A percentile compares a stretch with the other conserved stretches of the same genome.
phyloP scores from a whole-genome alignment of 345 rosid species.

The Aurinia saxatilis region DNA sequence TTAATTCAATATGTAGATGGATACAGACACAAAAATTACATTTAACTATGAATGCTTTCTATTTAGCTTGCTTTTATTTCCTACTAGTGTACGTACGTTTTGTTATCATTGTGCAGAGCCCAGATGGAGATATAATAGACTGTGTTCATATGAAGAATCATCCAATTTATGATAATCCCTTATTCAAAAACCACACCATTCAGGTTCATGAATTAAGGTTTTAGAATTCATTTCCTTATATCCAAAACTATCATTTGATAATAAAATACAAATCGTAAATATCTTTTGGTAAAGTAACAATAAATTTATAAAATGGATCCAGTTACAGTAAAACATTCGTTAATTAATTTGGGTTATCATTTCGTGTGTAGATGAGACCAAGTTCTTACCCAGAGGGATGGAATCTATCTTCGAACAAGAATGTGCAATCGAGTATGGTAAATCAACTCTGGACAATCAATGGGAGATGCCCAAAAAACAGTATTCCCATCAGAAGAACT shows the following conservation, averaged over 20 bases:
- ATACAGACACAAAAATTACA: too few species aligned
- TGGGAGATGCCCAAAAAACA: slow-evolving; percentile 2
- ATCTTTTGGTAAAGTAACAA: background rate
- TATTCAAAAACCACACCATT: slow-evolving; percentile 9
- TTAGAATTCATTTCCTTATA: too few species aligned
- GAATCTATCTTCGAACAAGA: background rate
- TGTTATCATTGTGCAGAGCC: background rate
- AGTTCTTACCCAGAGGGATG: background rate
- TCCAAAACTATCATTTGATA: background rate
- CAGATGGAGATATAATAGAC: slow-evolving; percentile 12
- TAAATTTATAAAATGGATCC: background rate
- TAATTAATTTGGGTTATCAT: background rate
- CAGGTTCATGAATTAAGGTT: background rate
- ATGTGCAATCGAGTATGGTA: background rate
- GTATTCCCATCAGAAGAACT: slow-evolving; percentile 5
- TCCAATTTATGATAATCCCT: slow-evolving; percentile 3
- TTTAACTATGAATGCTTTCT: background rate
- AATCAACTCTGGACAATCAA: slow-evolving; percentile 2
- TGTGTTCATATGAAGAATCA: slow-evolving; percentile 11
- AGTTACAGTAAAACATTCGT: too few species aligned
- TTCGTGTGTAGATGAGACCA: slow-evolving; percentile 8
- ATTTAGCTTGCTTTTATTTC: background rate
- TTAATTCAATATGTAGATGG: background rate
- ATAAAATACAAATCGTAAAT: background rate
- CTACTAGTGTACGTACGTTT: background rate